phyloP scores from a whole-genome alignment of 2,329 filamentous ascomycete genomes.

The Aspergillus texensis region DNA sequence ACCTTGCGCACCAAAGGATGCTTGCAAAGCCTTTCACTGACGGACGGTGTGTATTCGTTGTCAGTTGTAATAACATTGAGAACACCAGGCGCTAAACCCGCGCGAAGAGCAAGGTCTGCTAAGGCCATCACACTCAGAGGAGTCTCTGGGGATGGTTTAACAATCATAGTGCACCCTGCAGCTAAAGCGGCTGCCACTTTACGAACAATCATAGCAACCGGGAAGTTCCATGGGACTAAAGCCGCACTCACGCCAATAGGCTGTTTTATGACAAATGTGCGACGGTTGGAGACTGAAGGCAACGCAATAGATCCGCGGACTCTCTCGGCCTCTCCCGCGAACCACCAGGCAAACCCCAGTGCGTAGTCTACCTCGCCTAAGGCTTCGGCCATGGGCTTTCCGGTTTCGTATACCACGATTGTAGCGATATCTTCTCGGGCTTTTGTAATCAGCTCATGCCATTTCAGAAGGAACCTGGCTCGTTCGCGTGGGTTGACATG shows the following conservation, averaged over 20 bases:
- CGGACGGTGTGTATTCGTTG: constrained; percentile 40
- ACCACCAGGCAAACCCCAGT: constrained; percentile 59
- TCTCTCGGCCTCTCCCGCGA: constrained; percentile 62
- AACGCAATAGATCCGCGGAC: constrained; percentile 63
- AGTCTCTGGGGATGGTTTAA: constrained; percentile 71
- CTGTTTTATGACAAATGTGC: constrained; percentile 74
- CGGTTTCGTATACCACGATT: constrained; percentile 64
- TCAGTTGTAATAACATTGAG: constrained; percentile 56
- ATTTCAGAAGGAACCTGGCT: constrained; percentile 65
- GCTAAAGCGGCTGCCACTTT: constrained; percentile 70
- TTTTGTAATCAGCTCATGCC: constrained; percentile 65
- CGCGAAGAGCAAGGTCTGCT: constrained; percentile 54
- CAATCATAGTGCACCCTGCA: constrained; percentile 73
- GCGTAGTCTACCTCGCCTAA: constrained; percentile 60
- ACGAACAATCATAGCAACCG: constrained; percentile 65
- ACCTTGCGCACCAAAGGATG: constrained; percentile 63
- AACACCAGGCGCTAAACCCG: constrained; percentile 62
- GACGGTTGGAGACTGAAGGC: constrained; percentile 62
- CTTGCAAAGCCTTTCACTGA: constrained; percentile 53
- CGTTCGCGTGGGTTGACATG: constrained; percentile 63
- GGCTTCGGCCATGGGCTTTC: constrained; percentile 60
- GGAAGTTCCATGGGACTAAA: constrained; percentile 74
- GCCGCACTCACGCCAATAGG: constrained; percentile 70
- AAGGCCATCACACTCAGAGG: constrained; percentile 61
- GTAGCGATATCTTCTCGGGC: constrained; percentile 65